phyloP scores from a whole-genome alignment of 345 rosid genomes.

The Stellera chamaejasme region DNA sequence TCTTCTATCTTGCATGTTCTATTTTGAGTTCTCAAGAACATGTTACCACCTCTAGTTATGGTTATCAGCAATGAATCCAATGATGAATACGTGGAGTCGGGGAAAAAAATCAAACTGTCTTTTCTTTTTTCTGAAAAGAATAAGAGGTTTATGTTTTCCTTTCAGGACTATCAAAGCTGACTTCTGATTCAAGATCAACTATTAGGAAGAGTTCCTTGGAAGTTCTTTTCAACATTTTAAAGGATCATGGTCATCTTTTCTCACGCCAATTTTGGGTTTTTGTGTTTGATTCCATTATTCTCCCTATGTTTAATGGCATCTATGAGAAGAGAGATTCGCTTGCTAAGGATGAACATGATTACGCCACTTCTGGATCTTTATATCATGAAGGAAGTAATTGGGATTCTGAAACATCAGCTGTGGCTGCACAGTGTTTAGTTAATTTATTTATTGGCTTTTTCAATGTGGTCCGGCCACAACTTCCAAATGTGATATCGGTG shows the following conservation, averaged over 20 bases:
- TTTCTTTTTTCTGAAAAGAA: not conserved
- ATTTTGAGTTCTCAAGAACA: too few relatives aligned
- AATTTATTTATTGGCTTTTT: slow-evolving; percentile 62
- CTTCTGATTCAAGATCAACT: slow-evolving; percentile 73
- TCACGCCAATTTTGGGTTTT: slow-evolving; percentile 61
- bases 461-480: slow-evolving; percentile 51
- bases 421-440: slow-evolving; percentile 67
- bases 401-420: slow-evolving; percentile 75
- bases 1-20: too few relatives aligned
- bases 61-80: too few relatives aligned
- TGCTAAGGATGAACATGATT: slow-evolving; percentile 33
- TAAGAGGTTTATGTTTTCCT: slow-evolving; percentile 12
- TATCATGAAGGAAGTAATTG: slow-evolving; percentile 44
- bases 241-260: slow-evolving; percentile 93
- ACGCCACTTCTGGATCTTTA: slow-evolving; percentile 30
- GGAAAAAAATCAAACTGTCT: not conserved
- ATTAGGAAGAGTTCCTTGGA: slow-evolving; percentile 88
- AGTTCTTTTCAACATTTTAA: slow-evolving; percentile 89
- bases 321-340: slow-evolving; percentile 33
- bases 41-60: too few relatives aligned
- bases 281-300: slow-evolving; percentile 49
- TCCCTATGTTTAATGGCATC: slow-evolving; percentile 51
- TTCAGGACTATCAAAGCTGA: slow-evolving; percentile 81
- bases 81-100: too few relatives aligned
- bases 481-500: slow-evolving; percentile 48